Percentiles rank a stretch among this genome's conserved stretches.
Conservation (phyloP, 2,329 filamentous ascomycete species). For the Macroventuria anomochaeta region DNA sequence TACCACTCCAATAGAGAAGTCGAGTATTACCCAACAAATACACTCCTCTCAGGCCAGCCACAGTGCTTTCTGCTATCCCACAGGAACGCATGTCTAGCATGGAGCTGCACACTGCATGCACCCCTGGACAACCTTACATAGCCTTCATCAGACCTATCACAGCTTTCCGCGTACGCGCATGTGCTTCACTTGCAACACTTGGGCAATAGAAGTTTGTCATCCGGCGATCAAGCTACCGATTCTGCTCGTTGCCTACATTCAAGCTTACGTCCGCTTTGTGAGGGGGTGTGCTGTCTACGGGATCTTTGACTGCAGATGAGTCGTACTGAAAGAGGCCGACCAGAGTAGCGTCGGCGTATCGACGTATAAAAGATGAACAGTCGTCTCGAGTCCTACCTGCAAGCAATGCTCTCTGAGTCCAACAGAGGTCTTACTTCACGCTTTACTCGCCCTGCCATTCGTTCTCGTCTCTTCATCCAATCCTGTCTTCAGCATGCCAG, state of each 20-base stretch:
- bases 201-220: background rate
- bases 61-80: background rate
- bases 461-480: background rate
- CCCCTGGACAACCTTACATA: background rate
- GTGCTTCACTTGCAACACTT: background rate
- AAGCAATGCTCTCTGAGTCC: background rate
- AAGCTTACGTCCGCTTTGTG: background rate
- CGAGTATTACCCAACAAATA: background rate
- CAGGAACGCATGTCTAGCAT: no score
- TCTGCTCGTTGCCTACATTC: background rate
- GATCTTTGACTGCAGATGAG: background rate
- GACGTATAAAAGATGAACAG: background rate
- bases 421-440: background rate
- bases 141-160: background rate
- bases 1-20: background rate
- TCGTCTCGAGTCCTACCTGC: background rate
- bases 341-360: background rate
- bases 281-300: no score
- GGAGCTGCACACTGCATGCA: background rate
- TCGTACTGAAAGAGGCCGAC: background rate
- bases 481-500: conserved; percentile 4
- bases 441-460: background rate
- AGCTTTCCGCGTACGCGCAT: background rate
- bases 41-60: background rate
- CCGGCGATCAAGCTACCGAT: background rate